Base-by-base conservation (phyloP, 2,329 filamentous ascomycete genomes). In the Myriangium duriaei region DNA sequence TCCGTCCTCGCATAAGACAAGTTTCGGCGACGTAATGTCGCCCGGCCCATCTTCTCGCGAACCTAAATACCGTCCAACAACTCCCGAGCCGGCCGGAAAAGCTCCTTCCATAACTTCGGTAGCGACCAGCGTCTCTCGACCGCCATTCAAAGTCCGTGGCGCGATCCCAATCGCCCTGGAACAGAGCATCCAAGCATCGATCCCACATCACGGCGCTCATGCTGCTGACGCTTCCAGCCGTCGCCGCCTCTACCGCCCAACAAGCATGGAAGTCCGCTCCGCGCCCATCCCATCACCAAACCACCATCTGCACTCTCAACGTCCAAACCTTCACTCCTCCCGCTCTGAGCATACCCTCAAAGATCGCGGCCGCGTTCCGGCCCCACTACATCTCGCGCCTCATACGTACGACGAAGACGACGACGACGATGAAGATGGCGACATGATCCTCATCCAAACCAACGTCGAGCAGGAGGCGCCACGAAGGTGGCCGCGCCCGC, bases 201-300 rank as follows among this genome's bases (percentile, higher is more conserved):
- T 11, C 16, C 29, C 15, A 39, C 28, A 16, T 33, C 35, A 19
- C 12, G 17, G n/a, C 16, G 35, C 11, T n/a, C 13, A 16, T n/a
- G 13, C 9, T 10, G 5, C 11, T 21, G 15, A 11, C 26, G 29
- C 30, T 24, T 19, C n/a, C 19, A 33, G 3, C 16, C 36, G 3
- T 10, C 36, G 3, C 16, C 32, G 11, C 11, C 30, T 15, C 12
- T 18, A 13, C 36, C 58, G 63, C 12, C 63, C 63, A 10, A 54
- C 54, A 11, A 65, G 61, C 18, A 55, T 68, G 21, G 63, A 66
- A 43, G 57, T 66, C 30, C 56, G 60, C 17, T 52, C 62, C 7
- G 52, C 59, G 30, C 57, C 51, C 11, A 61, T 62, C 2, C 62
- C 63, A 2, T 65, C 34, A 39, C 34, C 48, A 40, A 49, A 55